A percentile compares a stretch with the other conserved stretches of the same genome.
Conservation (phyloP, 2,329 filamentous ascomycete genomes). For the Trichophyton rubrum region DNA sequence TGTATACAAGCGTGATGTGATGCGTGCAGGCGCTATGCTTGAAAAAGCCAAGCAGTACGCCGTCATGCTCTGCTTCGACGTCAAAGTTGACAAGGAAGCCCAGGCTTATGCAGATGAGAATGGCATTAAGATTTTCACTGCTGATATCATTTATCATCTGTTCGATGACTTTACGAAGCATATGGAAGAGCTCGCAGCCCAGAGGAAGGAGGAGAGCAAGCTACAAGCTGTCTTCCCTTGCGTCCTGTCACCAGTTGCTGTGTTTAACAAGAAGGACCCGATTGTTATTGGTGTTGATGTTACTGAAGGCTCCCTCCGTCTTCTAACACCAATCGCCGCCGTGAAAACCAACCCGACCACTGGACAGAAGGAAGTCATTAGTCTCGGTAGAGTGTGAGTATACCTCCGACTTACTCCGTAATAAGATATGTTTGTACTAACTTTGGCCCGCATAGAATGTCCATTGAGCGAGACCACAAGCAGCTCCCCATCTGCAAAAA, state of each 20-base stretch:
- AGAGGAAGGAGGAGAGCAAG: conserved; percentile 94
- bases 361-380: conserved; percentile 69
- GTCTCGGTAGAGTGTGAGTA: conserved; percentile 83
- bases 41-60: conserved; percentile 91
- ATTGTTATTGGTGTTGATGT: conserved; percentile 96
- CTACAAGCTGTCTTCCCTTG: conserved; percentile 95
- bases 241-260: conserved; percentile 73
- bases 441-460: conserved; percentile 47
- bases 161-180: conserved; percentile 96
- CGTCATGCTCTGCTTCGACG: conserved; percentile 99
- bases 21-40: conserved; percentile 86
- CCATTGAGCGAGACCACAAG: conserved; percentile 97
- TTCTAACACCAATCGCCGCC: conserved; percentile 81
- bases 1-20: conserved; percentile 94
- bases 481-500: conserved; percentile 84
- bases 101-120: conserved; percentile 81
- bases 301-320: conserved; percentile 69
- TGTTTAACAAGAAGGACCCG: conserved; percentile 96
- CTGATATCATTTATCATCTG: conserved; percentile 97
- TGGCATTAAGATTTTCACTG: conserved; percentile 94
- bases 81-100: conserved; percentile 97
- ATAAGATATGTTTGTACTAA: neutral
- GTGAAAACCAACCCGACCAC: conserved; percentile 72
- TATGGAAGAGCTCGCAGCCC: conserved; percentile 73
- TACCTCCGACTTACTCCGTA: neutral